Evolutionary conservation across 2,329 filamentous ascomycete species (phyloP), one percentile per base, ranked within the genome.

Genomic region (Xylariales sp.): DNA sequence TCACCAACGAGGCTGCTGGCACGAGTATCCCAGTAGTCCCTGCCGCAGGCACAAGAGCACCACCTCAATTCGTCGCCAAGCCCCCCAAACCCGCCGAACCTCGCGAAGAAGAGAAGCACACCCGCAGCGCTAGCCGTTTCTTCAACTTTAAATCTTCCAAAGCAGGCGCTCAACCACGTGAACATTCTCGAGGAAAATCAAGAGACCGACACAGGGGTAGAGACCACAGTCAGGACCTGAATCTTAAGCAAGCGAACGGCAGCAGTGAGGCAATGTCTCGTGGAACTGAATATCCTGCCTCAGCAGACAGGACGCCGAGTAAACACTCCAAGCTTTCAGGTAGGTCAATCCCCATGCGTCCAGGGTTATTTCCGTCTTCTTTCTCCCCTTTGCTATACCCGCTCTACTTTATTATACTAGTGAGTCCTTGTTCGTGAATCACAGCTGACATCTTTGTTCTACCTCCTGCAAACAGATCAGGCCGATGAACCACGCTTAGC

Each of bases 401-500:
- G n/a, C n/a, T n/a, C n/a, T n/a, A n/a, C n/a, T n/a, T n/a, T n/a
- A n/a, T n/a, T n/a, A n/a, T n/a, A n/a, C n/a, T n/a, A n/a, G n/a
- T n/a, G n/a, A n/a, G n/a, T n/a, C n/a, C n/a, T n/a, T n/a, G n/a
- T n/a, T n/a, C n/a, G n/a, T n/a, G n/a, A n/a, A n/a, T n/a, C n/a
- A n/a, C n/a, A n/a, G 38, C 54, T 56, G 44, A 56, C 38, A 17
- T 37, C 43, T 47, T 45, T 47, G 41, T 50, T 40, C 30, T 33
- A 44, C 21, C 28, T 38, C 12, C 28, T 20, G n/a, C 24, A 47
- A 47, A 45, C 44, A 56, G 49, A 56, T 46, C 44, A 45, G 47
- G 54, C 58, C 20, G 52, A 51, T 33, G 52, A 59, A 63, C 33
- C 56, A 57, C 38, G 48, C 59, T 37, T 51, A 59, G 38, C 59